Evolutionary conservation across 345 rosid species (phyloP), one percentile per base, ranked within the genome.

Genomic region (Ceriops tagal): DNA sequence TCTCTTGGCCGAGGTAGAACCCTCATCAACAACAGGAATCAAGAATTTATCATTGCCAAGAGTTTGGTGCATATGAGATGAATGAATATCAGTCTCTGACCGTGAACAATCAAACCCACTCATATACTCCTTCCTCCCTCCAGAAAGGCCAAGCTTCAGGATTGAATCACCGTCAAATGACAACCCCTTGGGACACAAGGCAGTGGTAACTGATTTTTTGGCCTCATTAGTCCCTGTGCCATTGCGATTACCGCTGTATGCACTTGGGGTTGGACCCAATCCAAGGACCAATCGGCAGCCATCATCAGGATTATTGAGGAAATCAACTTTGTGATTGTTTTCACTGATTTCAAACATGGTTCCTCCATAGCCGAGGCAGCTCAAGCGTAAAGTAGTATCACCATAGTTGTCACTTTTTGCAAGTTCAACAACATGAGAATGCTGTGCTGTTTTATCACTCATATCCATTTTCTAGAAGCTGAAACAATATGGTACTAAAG

Each of bases 1-100:
- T 73, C 84, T 89, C 83, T 89, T 95, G 13, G 99, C 96, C 0
- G 97, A 88, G 19, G 99, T 89, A 18, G 99, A 95, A 61, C 97
- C 97, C 70, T 91, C 99, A 9, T 91, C 99, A 37, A 90, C 86
- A 63, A 76, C 85, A 72, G 91, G 91, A 63, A 89, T 71, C 62
- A 70, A 53, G 37, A 76, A 64, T 71, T 88, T 69, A 35, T 77
- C 79, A 60, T 65, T 76, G 7, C 66, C 47, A 49, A 78, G 67
- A 77, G 77, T 39, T 68, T 73, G 84, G 27, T 77, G 71, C 58
- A 58, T 28, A 67, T 65, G 8, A 20, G 85, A 72, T 5, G 64
- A 52, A 58, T 67, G 68, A 51, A 67, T 34, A 75, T 81, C 83
- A 61, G 77, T 67, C 68, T 73, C 85, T 5, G 85, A 68, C 67